These are phyloP conservation scores for Rosa hybrid DNA, from an alignment of 331 rosid genomes.

Conservation along the genomic window DNA sequence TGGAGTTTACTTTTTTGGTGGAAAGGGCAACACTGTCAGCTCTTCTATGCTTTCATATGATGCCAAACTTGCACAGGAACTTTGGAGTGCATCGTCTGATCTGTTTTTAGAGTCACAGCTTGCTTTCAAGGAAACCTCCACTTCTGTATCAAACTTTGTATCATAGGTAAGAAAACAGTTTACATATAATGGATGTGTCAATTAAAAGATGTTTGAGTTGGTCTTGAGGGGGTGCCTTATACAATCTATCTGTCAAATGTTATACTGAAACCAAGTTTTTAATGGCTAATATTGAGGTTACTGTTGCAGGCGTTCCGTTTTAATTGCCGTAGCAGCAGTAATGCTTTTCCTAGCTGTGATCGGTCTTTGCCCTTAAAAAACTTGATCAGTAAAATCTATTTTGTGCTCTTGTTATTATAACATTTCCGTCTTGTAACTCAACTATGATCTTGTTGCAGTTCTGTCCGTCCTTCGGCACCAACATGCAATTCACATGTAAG, in stretches of 20 bases:
- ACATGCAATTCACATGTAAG: slow-evolving; percentile 90
- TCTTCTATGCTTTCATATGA: slow-evolving; percentile 59
- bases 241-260: slow-evolving; percentile 22
- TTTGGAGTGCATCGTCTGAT: slow-evolving; percentile 68
- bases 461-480: slow-evolving; percentile 75
- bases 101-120: slow-evolving; percentile 52
- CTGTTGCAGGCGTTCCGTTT: slow-evolving; percentile 61
- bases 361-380: slow-evolving; percentile 44
- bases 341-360: slow-evolving; percentile 81
- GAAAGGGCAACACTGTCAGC: slow-evolving; percentile 57
- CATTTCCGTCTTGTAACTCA: slow-evolving; percentile 23
- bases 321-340: slow-evolving; percentile 73
- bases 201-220: background rate
- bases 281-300: slow-evolving; percentile 31
- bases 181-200: slow-evolving; percentile 3
- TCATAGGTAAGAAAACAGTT: slow-evolving; percentile 2
- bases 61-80: slow-evolving; percentile 56
- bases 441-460: slow-evolving; percentile 49
- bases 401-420: background rate
- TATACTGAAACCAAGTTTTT: background rate
- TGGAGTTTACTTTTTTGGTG: slow-evolving; percentile 78
- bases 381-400: slow-evolving; percentile 9
- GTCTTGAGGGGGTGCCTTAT: background rate
- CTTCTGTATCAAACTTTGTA: slow-evolving; percentile 17
- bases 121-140: slow-evolving; percentile 30